Conservation (phyloP, 2,329 filamentous ascomycete species). For the Stachybotrys chlorohalonatus region DNA sequence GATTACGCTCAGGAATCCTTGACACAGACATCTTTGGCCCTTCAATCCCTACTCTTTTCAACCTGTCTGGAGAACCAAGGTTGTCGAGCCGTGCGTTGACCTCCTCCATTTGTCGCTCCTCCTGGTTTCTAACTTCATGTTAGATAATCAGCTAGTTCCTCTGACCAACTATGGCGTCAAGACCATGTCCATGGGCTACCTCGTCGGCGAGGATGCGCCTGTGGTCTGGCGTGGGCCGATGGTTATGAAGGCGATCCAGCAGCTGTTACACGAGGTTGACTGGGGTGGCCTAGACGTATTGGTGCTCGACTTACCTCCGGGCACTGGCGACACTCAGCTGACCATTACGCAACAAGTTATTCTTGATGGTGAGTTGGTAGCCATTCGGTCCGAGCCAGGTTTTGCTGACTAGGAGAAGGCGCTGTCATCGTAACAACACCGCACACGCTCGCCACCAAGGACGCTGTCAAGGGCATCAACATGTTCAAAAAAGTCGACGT, state of each 20-base stretch:
- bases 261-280: conserved; percentile 88
- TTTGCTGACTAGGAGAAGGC: conserved; percentile 31
- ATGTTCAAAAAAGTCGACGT: conserved; percentile 85
- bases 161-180: conserved; percentile 92
- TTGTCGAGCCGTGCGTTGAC: conserved; percentile 56
- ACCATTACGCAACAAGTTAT: conserved; percentile 93
- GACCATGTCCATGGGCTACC: conserved; percentile 98
- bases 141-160: conserved; percentile 74
- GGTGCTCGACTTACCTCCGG: conserved; percentile 84
- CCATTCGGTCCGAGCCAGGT: neutral
- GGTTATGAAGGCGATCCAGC: conserved; percentile 95
- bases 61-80: conserved; percentile 69
- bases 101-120: neutral
- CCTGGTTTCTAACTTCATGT: conserved; percentile 4
- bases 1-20: conserved; percentile 76
- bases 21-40: conserved; percentile 97
- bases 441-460: conserved; percentile 84
- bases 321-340: conserved; percentile 90
- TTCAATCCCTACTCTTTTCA: conserved; percentile 82
- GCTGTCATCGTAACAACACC: conserved; percentile 87
- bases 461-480: conserved; percentile 83
- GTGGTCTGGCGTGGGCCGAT: conserved; percentile 95
- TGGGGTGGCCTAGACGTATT: conserved; percentile 87
- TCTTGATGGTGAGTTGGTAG: conserved; percentile 57
- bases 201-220: conserved; percentile 69